A percentile compares a stretch with the other conserved stretches of the same genome.
Evolutionary conservation across 1,139 yeast genomes (phyloP).

Genomic region (Suhomyces choctaworum): DNA sequence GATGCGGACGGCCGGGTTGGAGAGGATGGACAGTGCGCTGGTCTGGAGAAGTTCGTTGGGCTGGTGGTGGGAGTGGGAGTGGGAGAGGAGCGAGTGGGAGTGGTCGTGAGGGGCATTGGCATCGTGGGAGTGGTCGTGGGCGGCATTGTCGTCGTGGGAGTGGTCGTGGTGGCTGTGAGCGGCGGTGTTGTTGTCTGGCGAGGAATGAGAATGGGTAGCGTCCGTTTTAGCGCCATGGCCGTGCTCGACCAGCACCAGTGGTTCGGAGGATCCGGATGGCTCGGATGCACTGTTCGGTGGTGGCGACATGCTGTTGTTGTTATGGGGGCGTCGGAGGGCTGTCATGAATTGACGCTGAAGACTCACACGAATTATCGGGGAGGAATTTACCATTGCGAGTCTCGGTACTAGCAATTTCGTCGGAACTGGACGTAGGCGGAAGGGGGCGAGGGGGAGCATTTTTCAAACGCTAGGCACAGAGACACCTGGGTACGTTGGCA

Average conservation of each 20-base stretch:
- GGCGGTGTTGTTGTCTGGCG: not conserved
- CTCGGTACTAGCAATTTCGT: slow-evolving; percentile 8
- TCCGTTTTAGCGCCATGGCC: too few relatives aligned
- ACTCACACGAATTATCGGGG: not conserved
- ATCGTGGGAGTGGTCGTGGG: slow-evolving; percentile 11
- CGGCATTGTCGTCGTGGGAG: not conserved
- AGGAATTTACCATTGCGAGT: slow-evolving; percentile 3
- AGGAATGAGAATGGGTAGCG: not conserved
- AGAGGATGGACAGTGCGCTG: slow-evolving; percentile 29
- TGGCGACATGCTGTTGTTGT: too few relatives aligned
- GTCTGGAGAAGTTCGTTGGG: slow-evolving; percentile 43
- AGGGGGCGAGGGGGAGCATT: slow-evolving; percentile 5
- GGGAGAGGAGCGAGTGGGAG: slow-evolving; percentile 16
- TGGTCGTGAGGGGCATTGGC: slow-evolving; percentile 23
- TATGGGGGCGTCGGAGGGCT: not conserved
- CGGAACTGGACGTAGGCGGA: slow-evolving; percentile 7
- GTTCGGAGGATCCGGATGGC: too few relatives aligned
- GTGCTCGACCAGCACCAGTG: too few relatives aligned
- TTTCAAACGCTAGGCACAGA: slow-evolving; percentile 1
- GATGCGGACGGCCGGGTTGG: slow-evolving; percentile 86
- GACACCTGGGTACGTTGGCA: not conserved
- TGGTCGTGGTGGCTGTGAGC: not conserved
- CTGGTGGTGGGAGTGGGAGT: slow-evolving; percentile 39
- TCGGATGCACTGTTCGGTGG: too few relatives aligned
- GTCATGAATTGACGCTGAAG: not conserved